Evolutionary conservation across 345 rosid genomes (phyloP).

Genomic region (Cardamine occulta): DNA sequence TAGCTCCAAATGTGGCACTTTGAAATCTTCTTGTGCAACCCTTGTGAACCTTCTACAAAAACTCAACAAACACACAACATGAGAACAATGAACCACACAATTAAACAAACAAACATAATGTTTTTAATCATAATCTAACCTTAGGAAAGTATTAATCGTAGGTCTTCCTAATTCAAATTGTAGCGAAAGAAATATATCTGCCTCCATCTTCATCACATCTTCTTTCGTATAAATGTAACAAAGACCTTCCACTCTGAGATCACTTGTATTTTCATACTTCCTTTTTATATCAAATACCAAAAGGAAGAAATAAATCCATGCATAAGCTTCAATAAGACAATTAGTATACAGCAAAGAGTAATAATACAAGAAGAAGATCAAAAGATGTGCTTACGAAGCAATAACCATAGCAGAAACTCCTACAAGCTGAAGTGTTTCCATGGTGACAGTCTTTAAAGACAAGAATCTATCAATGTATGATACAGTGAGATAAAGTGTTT

Average conservation of each 20-base stretch:
- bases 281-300: conserved; percentile 36
- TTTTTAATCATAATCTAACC: conserved; percentile 37
- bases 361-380: neutral
- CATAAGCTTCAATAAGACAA: conserved; percentile 2
- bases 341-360: neutral
- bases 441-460: conserved; percentile 49
- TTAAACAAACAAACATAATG: neutral
- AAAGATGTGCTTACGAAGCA: conserved; percentile 61
- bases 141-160: conserved; percentile 59
- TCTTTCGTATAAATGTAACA: conserved; percentile 60
- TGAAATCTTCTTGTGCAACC: conserved; percentile 63
- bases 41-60: conserved; percentile 48
- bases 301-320: neutral
- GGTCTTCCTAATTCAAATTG: conserved; percentile 69
- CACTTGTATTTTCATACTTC: conserved; percentile 68
- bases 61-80: neutral
- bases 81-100: neutral
- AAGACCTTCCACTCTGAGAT: conserved; percentile 63
- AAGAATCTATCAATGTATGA: conserved; percentile 59
- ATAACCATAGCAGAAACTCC: conserved; percentile 68
- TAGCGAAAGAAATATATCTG: conserved; percentile 55
- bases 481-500: conserved; percentile 59
- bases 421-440: conserved; percentile 61
- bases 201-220: conserved; percentile 74
- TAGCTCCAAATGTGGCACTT: conserved; percentile 58